These are phyloP conservation scores for Fagus sylvatica DNA, from an alignment of 306 rosid genomes.

Conservation along the genomic window DNA sequence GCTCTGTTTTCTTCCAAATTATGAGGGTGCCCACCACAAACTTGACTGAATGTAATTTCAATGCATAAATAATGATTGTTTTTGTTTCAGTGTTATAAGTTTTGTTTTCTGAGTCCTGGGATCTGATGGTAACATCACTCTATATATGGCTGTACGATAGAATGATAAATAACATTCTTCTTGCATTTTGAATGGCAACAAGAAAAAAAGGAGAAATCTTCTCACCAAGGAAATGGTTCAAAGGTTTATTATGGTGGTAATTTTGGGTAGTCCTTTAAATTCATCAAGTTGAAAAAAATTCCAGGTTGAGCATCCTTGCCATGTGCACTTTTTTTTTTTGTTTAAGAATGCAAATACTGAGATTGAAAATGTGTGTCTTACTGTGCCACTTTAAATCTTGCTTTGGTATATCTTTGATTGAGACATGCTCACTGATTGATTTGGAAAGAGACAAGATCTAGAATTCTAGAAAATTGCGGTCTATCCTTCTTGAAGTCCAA, in stretches of 20 bases:
- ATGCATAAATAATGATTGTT: neutral
- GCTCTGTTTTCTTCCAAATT: neutral
- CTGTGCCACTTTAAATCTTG: slow-evolving; percentile 2
- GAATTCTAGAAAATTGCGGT: slow-evolving; percentile 4
- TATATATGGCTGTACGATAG: neutral
- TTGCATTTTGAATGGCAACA: neutral
- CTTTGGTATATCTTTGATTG: slow-evolving; percentile 6
- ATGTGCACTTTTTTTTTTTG: neutral
- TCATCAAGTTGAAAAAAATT: neutral
- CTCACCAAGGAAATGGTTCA: neutral
- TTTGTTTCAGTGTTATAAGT: neutral
- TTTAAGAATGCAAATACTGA: slow-evolving; percentile 12
- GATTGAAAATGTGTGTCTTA: slow-evolving; percentile 9
- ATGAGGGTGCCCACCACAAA: neutral
- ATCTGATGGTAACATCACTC: neutral
- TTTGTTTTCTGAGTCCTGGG: neutral
- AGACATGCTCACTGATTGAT: slow-evolving; percentile 16
- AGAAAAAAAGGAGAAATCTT: neutral
- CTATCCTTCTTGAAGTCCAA: slow-evolving; percentile 16
- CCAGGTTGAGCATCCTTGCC: neutral
- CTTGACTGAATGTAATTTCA: neutral
- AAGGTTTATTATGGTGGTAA: neutral
- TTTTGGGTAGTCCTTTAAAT: neutral
- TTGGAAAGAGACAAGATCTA: slow-evolving; percentile 8
- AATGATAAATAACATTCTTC: neutral